phyloP scores from a whole-genome alignment of 768 basidiomycete genomes.

The Mycena leptocephala region DNA sequence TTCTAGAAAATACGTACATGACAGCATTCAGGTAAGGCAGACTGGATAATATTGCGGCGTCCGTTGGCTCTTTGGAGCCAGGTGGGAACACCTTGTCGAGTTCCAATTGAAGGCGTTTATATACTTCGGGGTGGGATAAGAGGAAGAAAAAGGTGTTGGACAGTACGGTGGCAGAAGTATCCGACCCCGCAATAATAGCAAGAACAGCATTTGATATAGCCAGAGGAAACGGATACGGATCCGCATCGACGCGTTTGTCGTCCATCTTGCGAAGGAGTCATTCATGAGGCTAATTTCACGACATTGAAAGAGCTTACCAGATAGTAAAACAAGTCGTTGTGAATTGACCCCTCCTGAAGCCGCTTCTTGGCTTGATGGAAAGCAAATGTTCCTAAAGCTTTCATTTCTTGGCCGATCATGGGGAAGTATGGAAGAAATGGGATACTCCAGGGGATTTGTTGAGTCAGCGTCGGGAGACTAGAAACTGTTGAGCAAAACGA shows the following conservation, averaged over 20 bases:
- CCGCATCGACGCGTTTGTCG: background rate
- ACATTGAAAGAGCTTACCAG: background rate
- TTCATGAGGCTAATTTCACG: background rate
- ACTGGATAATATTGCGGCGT: background rate
- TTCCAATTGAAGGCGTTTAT: background rate
- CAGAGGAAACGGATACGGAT: background rate
- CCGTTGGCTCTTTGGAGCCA: background rate
- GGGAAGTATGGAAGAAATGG: background rate
- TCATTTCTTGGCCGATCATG: background rate
- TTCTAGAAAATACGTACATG: background rate
- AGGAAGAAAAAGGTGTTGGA: background rate
- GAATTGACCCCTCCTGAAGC: constrained; percentile 13
- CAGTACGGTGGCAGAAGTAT: background rate
- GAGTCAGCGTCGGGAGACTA: constrained; percentile 20
- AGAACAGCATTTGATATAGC: background rate
- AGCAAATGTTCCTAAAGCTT: constrained; percentile 11
- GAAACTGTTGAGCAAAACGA: background rate
- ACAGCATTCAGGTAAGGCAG: background rate
- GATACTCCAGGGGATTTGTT: constrained; percentile 22
- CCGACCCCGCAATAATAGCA: background rate
- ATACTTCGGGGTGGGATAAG: background rate
- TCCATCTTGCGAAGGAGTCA: background rate
- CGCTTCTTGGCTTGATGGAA: constrained; percentile 10
- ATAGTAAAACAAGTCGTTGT: constrained; percentile 29
- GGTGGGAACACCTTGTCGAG: background rate